Evolutionary conservation across 805 yeast species (phyloP), one percentile per base, ranked within the genome.

Genomic region (Candida railenensis): DNA sequence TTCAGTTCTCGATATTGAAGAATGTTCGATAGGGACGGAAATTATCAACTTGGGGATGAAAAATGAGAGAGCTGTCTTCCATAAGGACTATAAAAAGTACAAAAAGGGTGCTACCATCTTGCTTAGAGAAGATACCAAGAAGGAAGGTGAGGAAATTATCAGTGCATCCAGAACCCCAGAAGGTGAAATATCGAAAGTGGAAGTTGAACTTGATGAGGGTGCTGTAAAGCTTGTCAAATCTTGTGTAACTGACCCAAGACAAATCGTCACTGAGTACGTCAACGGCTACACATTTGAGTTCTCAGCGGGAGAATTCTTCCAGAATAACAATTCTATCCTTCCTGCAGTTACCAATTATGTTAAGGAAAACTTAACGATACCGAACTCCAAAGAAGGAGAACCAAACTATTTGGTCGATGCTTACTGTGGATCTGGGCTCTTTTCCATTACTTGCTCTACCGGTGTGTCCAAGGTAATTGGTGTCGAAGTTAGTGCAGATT

Each of bases 281-380:
- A 77, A 80, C 48, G 96, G 92, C 1, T 81, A 76, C 64, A 78
- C 82, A 43, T 94, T 94, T 66, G 84, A 87, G 58, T 94, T 89
- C 65, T 83, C 90, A 28, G 97, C 97, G 0, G 96, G 96, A 46
- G 96, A 91, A 63, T 94, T 94, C 62, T 94, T 94, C 75, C 99
- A 92, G 68, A 92, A 92, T 69, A 92, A 92, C 68, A 91, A 90
- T 65, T 84, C 96, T 18, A 92, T 94, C 21, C 70, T 94, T 51
- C 96, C 97, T 2, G 64, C 73, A 2, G 95, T 94, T 16, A 86
- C 96, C 3, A 73, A 74, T 36, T 91, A 89, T 61, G 99, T 94
- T 15, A 80, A 85, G 49, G 76, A 81, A 7, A 88, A 89, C 57
- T 67, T 91, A 44, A 60, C 65, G 3, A 73, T 71, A 18, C 69